Percentiles rank a stretch among this genome's conserved stretches.
Evolutionary conservation across 768 basidiomycete genomes (phyloP).

Genomic region (Mycena metata): DNA sequence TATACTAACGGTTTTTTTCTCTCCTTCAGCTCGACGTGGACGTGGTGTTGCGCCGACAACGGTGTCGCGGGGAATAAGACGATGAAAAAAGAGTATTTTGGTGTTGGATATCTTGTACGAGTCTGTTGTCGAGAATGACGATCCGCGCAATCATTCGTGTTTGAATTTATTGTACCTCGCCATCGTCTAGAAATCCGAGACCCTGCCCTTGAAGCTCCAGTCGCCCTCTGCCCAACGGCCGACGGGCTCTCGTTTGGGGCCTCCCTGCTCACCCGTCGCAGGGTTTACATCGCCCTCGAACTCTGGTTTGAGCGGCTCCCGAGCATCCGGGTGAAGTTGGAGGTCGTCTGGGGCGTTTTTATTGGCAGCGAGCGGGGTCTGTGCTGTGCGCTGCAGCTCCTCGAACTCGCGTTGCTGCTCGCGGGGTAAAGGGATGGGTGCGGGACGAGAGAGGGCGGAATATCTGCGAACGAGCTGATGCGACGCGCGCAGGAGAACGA

Average conservation of each 20-base stretch:
- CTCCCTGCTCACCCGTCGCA: constrained; percentile 85
- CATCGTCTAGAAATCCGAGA: constrained; percentile 79
- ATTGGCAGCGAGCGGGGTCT: constrained; percentile 53
- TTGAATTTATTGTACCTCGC: constrained; percentile 3
- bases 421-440: constrained; percentile 81
- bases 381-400: constrained; percentile 77
- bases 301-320: constrained; percentile 67
- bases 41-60: constrained; percentile 81
- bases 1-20: constrained; percentile 26
- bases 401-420: constrained; percentile 90
- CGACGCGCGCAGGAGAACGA: too few species aligned
- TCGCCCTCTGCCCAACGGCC: constrained; percentile 73
- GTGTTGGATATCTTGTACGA: constrained; percentile 31
- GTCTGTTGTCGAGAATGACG: constrained; percentile 17
- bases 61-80: constrained; percentile 79
- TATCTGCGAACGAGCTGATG: too few species aligned
- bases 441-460: constrained; percentile 66
- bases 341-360: constrained; percentile 50
- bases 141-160: constrained; percentile 19
- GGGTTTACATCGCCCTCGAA: constrained; percentile 90
- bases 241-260: constrained; percentile 90
- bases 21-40: constrained; percentile 81
- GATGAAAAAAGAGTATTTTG: constrained; percentile 59
- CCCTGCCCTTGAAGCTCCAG: constrained; percentile 93
- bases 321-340: constrained; percentile 79